Percentiles rank a stretch among this genome's conserved stretches.
Conservation (phyloP, 2,329 filamentous ascomycete species). For the Claviceps paspali region DNA sequence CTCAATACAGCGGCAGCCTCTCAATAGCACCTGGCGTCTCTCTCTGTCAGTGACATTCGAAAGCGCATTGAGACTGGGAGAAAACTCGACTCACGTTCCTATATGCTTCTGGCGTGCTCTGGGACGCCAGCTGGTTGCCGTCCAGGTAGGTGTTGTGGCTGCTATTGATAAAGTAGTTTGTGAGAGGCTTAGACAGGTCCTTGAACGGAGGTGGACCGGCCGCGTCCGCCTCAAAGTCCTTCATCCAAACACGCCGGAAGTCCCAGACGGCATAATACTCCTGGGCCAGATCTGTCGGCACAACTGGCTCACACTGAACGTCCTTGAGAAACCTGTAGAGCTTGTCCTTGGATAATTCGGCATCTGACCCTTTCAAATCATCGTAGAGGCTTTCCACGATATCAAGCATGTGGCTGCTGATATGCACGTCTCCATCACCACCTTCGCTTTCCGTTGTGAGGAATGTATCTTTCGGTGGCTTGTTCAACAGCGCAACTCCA, state of each 20-base stretch:
- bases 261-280: conserved; percentile 30
- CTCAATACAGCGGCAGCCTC: conserved; percentile 79
- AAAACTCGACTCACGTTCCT: conserved; percentile 43
- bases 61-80: neutral
- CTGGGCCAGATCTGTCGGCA: conserved; percentile 17
- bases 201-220: conserved; percentile 28
- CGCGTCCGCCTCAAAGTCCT: conserved; percentile 28
- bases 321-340: conserved; percentile 34
- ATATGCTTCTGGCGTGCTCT: conserved; percentile 65
- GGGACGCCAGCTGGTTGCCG: conserved; percentile 71
- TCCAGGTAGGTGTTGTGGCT: conserved; percentile 90
- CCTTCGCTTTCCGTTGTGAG: conserved; percentile 10
- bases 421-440: conserved; percentile 19
- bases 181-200: conserved; percentile 54
- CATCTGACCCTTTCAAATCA: conserved; percentile 22
- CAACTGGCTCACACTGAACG: conserved; percentile 29
- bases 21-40: conserved; percentile 44
- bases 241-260: conserved; percentile 35
- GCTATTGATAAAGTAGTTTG: conserved; percentile 86
- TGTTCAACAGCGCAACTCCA: conserved; percentile 15
- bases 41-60: neutral
- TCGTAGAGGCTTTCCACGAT: conserved; percentile 34
- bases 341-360: conserved; percentile 17
- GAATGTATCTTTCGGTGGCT: conserved; percentile 12
- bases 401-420: conserved; percentile 33